Conservation (phyloP, 23 red algal genomes). For the Chondrus crispus region DNA sequence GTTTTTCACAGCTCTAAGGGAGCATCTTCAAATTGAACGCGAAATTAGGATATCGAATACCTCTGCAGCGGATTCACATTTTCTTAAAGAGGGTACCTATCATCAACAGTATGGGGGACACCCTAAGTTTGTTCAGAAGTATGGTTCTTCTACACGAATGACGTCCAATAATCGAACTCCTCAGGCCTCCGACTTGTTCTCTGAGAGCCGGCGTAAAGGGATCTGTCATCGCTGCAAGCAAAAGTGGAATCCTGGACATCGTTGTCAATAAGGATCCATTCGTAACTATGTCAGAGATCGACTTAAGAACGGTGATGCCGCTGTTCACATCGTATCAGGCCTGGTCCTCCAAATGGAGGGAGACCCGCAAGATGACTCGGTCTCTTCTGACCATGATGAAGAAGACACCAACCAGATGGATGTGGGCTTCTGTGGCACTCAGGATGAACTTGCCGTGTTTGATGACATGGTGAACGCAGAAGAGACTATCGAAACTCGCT, state of each 20-base stretch:
- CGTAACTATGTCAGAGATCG: neutral
- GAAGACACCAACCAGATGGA: neutral
- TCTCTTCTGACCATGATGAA: neutral
- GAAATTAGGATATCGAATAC: neutral
- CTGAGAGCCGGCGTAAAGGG: neutral
- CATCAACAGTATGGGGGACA: neutral
- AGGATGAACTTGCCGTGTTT: slow-evolving; percentile 9
- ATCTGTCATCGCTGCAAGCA: neutral
- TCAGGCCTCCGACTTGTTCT: neutral
- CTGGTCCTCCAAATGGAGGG: neutral
- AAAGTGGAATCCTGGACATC: slow-evolving; percentile 5
- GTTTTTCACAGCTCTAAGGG: neutral
- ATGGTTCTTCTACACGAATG: neutral
- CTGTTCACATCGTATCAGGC: neutral
- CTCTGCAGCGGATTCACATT: neutral
- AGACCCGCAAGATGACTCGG: neutral
- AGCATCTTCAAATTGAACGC: neutral
- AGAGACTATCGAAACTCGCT: neutral
- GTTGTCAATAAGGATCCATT: slow-evolving; percentile 6
- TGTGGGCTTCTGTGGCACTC: no score
- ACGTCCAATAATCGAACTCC: neutral
- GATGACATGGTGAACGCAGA: neutral
- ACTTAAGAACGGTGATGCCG: neutral
- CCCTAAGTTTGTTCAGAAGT: neutral
- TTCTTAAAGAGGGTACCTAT: neutral